Conservation (phyloP, 805 yeast species). For the Barnettozyma wickerhamii region DNA sequence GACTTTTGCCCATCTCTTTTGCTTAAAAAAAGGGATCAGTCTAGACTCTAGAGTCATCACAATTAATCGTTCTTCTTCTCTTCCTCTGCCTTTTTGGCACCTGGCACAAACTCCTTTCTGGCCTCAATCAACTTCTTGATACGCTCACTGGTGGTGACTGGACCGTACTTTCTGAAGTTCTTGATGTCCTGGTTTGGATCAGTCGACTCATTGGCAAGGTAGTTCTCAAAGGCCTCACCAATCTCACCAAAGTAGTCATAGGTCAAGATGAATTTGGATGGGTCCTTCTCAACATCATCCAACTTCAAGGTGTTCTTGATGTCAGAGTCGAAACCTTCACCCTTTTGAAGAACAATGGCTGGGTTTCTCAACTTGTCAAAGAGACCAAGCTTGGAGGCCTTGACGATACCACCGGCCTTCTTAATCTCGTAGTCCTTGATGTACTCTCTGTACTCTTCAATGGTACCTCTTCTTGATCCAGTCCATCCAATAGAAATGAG, state of each 20-base stretch:
- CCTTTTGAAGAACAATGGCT: slow-evolving; percentile 60
- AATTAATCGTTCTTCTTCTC: background rate
- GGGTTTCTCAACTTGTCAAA: slow-evolving; percentile 53
- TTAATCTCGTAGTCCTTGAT: slow-evolving; percentile 63
- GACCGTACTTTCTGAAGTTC: slow-evolving; percentile 65
- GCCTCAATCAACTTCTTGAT: slow-evolving; percentile 29
- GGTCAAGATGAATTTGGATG: slow-evolving; percentile 47
- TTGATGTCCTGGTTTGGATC: slow-evolving; percentile 44
- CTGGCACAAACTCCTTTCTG: slow-evolving; percentile 15
- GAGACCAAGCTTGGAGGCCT: slow-evolving; percentile 71
- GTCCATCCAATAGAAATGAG: slow-evolving; percentile 85
- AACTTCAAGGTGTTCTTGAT: slow-evolving; percentile 34
- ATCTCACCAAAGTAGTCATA: slow-evolving; percentile 51
- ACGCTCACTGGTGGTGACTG: slow-evolving; percentile 42
- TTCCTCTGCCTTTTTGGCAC: slow-evolving; percentile 15
- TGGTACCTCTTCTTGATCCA: slow-evolving; percentile 73
- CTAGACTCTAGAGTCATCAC: background rate
- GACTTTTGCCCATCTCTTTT: too few relatives aligned
- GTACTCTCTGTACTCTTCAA: slow-evolving; percentile 64
- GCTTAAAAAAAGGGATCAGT: too few relatives aligned
- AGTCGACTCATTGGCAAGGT: slow-evolving; percentile 30
- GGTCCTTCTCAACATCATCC: slow-evolving; percentile 34
- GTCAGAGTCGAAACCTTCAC: slow-evolving; percentile 76
- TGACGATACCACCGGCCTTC: slow-evolving; percentile 68
- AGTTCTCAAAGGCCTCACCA: slow-evolving; percentile 44